Evolutionary conservation across 768 basidiomycete species (phyloP).

Genomic region (Suillus subaureus): DNA sequence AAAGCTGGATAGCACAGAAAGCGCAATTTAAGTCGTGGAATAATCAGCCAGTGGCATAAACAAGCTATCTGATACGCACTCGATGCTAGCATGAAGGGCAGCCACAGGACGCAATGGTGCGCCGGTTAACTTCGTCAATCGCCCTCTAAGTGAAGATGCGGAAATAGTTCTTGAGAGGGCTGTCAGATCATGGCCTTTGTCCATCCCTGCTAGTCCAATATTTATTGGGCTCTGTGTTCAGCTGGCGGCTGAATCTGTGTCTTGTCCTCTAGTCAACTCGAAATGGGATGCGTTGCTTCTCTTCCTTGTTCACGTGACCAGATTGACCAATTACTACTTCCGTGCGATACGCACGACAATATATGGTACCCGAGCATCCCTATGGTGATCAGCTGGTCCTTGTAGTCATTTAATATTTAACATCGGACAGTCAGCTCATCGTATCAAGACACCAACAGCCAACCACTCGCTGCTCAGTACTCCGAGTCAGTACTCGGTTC

Average conservation of each 20-base stretch:
- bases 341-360: too few species aligned
- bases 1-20: constrained; percentile 50
- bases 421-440: not conserved
- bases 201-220: constrained; percentile 27
- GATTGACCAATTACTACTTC: too few species aligned
- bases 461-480: too few species aligned
- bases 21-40: not conserved
- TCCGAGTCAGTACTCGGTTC: not conserved
- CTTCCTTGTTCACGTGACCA: not conserved
- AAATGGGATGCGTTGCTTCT: not conserved
- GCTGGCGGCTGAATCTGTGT: constrained; percentile 4
- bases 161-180: constrained; percentile 56
- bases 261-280: not conserved
- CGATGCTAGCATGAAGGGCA: constrained; percentile 70
- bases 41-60: not conserved
- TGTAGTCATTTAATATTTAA: too few species aligned
- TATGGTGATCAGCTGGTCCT: not conserved
- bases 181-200: constrained; percentile 32
- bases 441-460: not conserved
- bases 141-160: constrained; percentile 61
- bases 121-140: constrained; percentile 60
- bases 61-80: constrained; percentile 47
- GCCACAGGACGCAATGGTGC: constrained; percentile 64
- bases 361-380: not conserved
- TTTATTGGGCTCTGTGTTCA: constrained; percentile 5